phyloP scores from a whole-genome alignment of 805 yeast genomes.

The Metschnikowia continentalis region DNA sequence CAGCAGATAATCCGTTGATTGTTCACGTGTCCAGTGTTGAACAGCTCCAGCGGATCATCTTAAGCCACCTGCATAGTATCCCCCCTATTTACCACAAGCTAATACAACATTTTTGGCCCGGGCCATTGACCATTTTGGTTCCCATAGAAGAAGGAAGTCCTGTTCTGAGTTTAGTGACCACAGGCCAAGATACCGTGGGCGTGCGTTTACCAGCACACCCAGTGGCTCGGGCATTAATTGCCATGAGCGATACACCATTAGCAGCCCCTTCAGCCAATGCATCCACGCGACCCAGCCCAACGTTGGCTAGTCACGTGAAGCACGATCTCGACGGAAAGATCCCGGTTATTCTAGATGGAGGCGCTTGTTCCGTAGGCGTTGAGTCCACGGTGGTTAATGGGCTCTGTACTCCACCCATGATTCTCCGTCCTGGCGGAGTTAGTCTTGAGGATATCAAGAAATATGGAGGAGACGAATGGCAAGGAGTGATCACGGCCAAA shows the following conservation, averaged over 20 bases:
- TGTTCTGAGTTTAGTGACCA: constrained; percentile 75
- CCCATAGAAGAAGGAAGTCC: constrained; percentile 51
- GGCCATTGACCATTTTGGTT: constrained; percentile 83
- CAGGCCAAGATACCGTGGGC: constrained; percentile 85
- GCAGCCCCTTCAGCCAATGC: constrained; percentile 99
- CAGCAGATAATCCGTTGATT: constrained; percentile 92
- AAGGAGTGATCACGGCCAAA: constrained; percentile 56
- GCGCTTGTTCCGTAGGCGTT: constrained; percentile 80
- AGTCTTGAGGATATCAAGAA: constrained; percentile 67
- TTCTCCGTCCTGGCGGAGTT: constrained; percentile 92
- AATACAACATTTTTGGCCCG: constrained; percentile 84
- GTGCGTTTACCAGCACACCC: constrained; percentile 86
- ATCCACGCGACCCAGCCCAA: constrained; percentile 92
- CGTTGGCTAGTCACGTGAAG: constrained; percentile 79
- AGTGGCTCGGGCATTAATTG: constrained; percentile 85
- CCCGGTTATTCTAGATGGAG: constrained; percentile 88
- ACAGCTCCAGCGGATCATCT: constrained; percentile 62
- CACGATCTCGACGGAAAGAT: constrained; percentile 76
- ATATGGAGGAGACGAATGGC: constrained; percentile 70
- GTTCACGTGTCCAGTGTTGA: constrained; percentile 78
- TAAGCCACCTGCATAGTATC: constrained; percentile 45
- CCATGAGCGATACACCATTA: constrained; percentile 77
- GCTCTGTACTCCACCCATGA: constrained; percentile 73
- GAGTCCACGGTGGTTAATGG: constrained; percentile 96
- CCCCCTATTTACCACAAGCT: constrained; percentile 68